phyloP scores from a whole-genome alignment of 768 basidiomycete genomes.

The Lentinula lateritia region DNA sequence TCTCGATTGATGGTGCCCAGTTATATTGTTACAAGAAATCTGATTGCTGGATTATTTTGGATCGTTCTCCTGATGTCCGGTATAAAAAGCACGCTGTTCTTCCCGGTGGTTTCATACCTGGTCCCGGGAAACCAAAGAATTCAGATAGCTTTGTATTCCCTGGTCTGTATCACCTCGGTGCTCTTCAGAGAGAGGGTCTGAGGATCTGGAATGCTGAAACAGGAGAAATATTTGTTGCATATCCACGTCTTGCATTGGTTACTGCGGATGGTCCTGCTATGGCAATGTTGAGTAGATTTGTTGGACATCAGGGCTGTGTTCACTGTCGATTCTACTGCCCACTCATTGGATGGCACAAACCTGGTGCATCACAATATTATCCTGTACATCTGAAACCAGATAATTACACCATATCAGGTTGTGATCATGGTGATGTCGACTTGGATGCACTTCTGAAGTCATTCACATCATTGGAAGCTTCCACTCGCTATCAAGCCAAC shows the following conservation, averaged over 20 bases:
- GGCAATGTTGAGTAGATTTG: constrained; percentile 18
- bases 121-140: no score
- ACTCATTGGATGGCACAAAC: constrained; percentile 13
- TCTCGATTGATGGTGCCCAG: constrained; percentile 32
- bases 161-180: constrained; percentile 26
- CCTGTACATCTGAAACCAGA: constrained; percentile 15
- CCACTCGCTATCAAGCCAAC: no score
- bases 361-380: constrained; percentile 15
- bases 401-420: constrained; percentile 14
- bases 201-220: constrained; percentile 16
- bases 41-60: constrained; percentile 26
- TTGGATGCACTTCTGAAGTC: no score
- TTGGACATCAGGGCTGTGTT: constrained; percentile 17
- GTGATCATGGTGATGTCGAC: constrained; percentile 17
- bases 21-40: constrained; percentile 29
- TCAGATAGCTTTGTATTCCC: no score
- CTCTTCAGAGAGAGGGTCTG: constrained; percentile 19
- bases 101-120: no score
- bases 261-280: constrained; percentile 21
- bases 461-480: no score
- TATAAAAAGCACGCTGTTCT: no score
- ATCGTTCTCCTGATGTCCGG: constrained; percentile 20
- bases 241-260: constrained; percentile 12
- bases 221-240: constrained; percentile 4
- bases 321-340: constrained; percentile 18